Evolutionary conservation across 768 basidiomycete genomes (phyloP).

Genomic region (Mycena venus): DNA sequence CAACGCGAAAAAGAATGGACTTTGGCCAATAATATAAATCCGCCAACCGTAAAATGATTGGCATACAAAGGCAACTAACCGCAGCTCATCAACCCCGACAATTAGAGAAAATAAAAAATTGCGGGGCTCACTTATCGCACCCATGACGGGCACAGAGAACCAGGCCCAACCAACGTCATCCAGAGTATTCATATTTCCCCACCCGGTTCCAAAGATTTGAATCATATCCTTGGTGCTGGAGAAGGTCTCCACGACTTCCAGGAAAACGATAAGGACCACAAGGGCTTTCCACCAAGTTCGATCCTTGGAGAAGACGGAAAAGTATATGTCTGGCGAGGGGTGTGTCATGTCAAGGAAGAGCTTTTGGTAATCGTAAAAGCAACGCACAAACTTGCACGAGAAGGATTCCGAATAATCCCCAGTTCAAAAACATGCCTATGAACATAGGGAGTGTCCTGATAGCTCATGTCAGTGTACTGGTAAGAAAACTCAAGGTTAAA

Average conservation of each 20-base stretch:
- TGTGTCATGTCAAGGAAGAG: neutral
- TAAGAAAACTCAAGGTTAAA: neutral
- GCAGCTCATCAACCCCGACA: neutral
- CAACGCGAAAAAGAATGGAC: neutral
- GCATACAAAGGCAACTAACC: conserved; percentile 10
- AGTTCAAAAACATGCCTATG: conserved; percentile 27
- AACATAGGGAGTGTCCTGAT: conserved; percentile 21
- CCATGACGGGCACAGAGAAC: conserved; percentile 21
- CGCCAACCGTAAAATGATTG: conserved; percentile 26
- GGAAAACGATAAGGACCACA: conserved; percentile 16
- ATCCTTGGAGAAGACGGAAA: conserved; percentile 21
- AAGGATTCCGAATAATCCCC: conserved; percentile 24
- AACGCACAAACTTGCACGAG: conserved; percentile 24
- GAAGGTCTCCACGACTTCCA: conserved; percentile 21
- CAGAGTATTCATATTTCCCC: conserved; percentile 15
- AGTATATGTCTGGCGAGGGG: conserved; percentile 27
- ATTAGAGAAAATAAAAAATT: too few relatives aligned
- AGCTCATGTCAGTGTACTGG: neutral
- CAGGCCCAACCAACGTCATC: conserved; percentile 25
- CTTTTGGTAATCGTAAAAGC: neutral
- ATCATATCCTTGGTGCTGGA: neutral
- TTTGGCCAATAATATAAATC: conserved; percentile 5
- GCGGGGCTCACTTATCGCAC: conserved; percentile 11
- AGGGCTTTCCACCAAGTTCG: neutral
- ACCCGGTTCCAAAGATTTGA: conserved; percentile 13